Percentiles rank a stretch among this genome's conserved stretches.
phyloP scores from a whole-genome alignment of 176 grass and related monocot genomes.

The Dactylis glomerata region DNA sequence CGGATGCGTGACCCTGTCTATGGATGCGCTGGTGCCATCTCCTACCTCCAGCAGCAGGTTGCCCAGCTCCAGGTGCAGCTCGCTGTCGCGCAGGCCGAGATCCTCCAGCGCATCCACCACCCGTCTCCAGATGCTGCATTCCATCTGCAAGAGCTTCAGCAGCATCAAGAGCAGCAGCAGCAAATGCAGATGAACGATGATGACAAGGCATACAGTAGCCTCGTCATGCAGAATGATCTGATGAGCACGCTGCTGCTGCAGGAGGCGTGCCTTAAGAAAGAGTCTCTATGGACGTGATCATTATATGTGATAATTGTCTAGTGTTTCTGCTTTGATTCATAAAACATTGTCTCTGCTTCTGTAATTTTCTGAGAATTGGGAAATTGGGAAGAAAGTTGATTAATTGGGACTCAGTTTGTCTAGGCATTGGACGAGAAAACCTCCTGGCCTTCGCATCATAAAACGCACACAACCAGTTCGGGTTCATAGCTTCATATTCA shows the following conservation, averaged over 20 bases:
- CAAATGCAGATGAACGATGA: background rate
- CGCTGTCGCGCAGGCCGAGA: conserved; percentile 58
- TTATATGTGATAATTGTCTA: background rate
- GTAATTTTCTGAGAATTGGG: conserved; percentile 18
- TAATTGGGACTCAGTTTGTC: background rate
- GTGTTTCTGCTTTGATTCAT: background rate
- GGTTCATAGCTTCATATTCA: too few species aligned
- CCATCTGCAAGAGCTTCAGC: background rate
- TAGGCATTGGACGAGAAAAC: background rate
- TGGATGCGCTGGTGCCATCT: conserved; percentile 77
- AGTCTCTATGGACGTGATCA: conserved; percentile 57
- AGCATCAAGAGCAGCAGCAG: background rate
- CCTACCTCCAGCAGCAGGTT: conserved; percentile 70
- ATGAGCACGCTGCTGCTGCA: conserved; percentile 30
- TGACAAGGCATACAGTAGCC: background rate
- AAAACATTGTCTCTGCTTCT: background rate
- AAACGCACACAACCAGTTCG: background rate
- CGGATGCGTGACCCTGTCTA: conserved; percentile 81
- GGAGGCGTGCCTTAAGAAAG: conserved; percentile 59
- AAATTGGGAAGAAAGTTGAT: conserved; percentile 11
- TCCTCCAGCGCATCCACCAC: conserved; percentile 45
- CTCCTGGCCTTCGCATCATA: background rate
- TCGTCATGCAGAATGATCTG: background rate
- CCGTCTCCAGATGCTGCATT: background rate
- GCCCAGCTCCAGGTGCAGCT: conserved; percentile 75